Evolutionary conservation across 2,329 filamentous ascomycete genomes (phyloP).

Genomic region (Diaporthe citrichinensis): DNA sequence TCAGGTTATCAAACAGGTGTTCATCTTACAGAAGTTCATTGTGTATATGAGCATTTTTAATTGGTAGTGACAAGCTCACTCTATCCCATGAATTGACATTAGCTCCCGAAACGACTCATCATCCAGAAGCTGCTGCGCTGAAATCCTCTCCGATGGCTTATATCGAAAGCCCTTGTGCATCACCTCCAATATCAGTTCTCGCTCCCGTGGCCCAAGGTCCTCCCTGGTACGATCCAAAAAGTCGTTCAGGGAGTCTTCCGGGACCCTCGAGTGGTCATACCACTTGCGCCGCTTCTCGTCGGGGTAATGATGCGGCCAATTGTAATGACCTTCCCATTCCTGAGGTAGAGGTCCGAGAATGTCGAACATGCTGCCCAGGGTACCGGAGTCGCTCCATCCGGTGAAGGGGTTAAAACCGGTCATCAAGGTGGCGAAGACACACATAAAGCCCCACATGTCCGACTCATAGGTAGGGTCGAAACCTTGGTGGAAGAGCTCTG

Average conservation of each 20-base stretch:
- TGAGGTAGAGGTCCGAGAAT: slow-evolving; percentile 5
- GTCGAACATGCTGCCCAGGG: not conserved
- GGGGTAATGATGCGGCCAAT: not conserved
- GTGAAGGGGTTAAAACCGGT: not conserved
- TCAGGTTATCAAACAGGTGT: too few species aligned
- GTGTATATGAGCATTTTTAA: not conserved
- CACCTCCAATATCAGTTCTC: slow-evolving; percentile 5
- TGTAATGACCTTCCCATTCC: not conserved
- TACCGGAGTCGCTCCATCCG: not conserved
- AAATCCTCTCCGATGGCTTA: not conserved
- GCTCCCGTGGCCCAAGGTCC: not conserved
- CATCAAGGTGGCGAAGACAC: slow-evolving; percentile 17
- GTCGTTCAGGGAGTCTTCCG: not conserved
- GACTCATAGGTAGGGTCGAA: slow-evolving; percentile 14
- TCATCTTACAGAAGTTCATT: too few species aligned
- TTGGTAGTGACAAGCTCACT: not conserved
- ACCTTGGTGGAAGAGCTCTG: slow-evolving; percentile 22
- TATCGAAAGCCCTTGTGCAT: slow-evolving; percentile 21
- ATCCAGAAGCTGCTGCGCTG: slow-evolving; percentile 17
- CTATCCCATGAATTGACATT: slow-evolving; percentile 12
- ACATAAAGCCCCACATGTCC: slow-evolving; percentile 24
- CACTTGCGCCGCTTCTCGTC: slow-evolving; percentile 4
- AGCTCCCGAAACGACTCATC: not conserved
- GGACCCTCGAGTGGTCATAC: not conserved
- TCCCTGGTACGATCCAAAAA: not conserved